Base-by-base conservation (phyloP, 2,329 filamentous ascomycete species). In the Fusarium haematococcum region DNA sequence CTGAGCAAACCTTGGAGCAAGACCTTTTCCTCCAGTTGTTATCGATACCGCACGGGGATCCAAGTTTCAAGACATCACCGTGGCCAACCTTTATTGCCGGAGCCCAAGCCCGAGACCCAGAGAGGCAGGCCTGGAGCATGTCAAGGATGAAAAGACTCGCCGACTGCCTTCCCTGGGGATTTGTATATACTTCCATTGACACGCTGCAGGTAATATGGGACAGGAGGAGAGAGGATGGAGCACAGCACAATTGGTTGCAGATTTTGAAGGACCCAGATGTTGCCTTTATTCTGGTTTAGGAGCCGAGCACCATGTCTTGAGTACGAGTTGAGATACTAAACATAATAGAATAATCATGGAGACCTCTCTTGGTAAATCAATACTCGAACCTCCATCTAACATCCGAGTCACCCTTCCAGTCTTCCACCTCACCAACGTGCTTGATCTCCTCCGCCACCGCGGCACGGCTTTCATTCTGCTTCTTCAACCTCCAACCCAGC, bases 371-470 rank as follows among this genome's bases (percentile, higher is more conserved):
- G 20, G 52, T 10, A 16, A 4, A 79, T 70, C 41, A 91, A 73
- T 86, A 89, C 80, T 91, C 87, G 67, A 92, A 93, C n/a, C 91
- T 83, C 90, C 91, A 94, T 70, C 91, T 85, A 0, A 88, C 84
- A 80, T 94, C 91, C 7, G 86, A 85, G 79, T 93, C 92, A 2
- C 91, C 91, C 59, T 83, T 80, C 85, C 90, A 92, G 41, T 90
- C 88, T 16, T 85, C 83, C 4, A 86, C 79, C 54, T 87, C 83
- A 0, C 86, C 87, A 48, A 90, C 85, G 63, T 88, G 85, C 75
- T 85, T 82, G 73, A 87, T 83, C 81, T 86, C 84, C 54, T 80
- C 81, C 14, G 80, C 79, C 25, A 86, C 79, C 5, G 63, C 81
- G 14, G 86, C 86, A 54, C 91, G 88, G 30, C 78, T 81, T 72